These are phyloP conservation scores for Dactylellina leptospora DNA, from an alignment of 2,329 filamentous ascomycete genomes.

Conservation along the genomic window DNA sequence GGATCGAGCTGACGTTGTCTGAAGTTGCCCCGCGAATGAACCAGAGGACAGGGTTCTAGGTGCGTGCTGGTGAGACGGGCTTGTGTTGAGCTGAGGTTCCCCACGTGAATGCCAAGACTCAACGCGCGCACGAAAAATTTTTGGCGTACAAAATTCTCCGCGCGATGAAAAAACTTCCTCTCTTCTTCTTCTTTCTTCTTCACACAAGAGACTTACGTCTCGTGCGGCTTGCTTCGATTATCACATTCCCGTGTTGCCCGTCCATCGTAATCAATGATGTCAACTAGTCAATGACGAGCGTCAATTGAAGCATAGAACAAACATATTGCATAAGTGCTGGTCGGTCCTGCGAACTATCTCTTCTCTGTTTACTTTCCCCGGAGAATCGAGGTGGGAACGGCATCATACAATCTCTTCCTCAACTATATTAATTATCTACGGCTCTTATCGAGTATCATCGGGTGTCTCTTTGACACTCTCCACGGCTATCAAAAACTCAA, in stretches of 20 bases:
- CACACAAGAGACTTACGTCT: conserved; percentile 51
- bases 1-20: conserved; percentile 1
- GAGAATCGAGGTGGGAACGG: conserved; percentile 53
- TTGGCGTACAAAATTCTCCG: conserved; percentile 38
- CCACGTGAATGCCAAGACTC: conserved; percentile 48
- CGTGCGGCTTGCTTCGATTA: conserved; percentile 57
- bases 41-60: background rate
- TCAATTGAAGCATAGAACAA: conserved; percentile 57
- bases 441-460: background rate
- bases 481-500: conserved; percentile 12
- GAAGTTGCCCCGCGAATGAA: conserved; percentile 8
- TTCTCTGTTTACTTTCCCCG: conserved; percentile 50
- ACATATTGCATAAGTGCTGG: conserved; percentile 57
- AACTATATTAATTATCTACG: background rate
- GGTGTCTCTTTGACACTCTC: background rate
- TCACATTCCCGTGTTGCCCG: conserved; percentile 57
- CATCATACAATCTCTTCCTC: conserved; percentile 38
- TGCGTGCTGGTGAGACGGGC: background rate
- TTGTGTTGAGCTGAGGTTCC: conserved; percentile 27
- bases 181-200: conserved; percentile 50
- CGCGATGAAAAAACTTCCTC: conserved; percentile 43
- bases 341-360: conserved; percentile 46
- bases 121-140: conserved; percentile 28
- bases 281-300: conserved; percentile 54
- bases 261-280: conserved; percentile 56